Evolutionary conservation across 352 stramenopile species (phyloP), one percentile per base, ranked within the genome.

Genomic region (Phytophthora megakarya): DNA sequence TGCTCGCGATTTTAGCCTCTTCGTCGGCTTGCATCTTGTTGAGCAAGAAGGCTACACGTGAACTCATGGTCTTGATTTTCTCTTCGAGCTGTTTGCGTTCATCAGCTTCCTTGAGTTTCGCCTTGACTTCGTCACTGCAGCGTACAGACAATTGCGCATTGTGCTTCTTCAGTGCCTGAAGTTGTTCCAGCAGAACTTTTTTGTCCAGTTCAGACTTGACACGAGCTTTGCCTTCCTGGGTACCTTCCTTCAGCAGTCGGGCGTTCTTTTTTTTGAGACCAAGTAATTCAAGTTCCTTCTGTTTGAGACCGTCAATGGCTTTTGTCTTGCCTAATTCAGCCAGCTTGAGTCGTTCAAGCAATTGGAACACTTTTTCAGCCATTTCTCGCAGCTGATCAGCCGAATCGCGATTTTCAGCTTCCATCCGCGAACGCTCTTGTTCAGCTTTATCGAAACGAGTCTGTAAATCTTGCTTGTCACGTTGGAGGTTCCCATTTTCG

Each of bases 1-100:
- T 94, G 32, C 83, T 88, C 49, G 96, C 90, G 40, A 97, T 90
- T 54, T 95, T 97, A 40, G 88, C 89, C 60, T 98, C 96, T 72
- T 98, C 95, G 60, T 98, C 95, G 10, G 88, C 91, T 62, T 99
- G 94, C 81, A 99, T 97, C 67, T 98, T 98, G 78, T 98, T 98
- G 44, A 99, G 87, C 33, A 99, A 57, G 67, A 98, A 98, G 16
- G 88, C 88, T 3, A 98, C 76, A 5, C 96, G 91, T 0, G 91
- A 88, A 60, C 93, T 96, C 69, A 98, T 87, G 13, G 91, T 98
- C 48, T 89, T 87, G 54, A 98, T 70, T 67, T 98, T 99, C 49
- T 98, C 95, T 35, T 98, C 87, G 0, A 97, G 83, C n/a, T 90
- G 83, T 28, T 97, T 97, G 26, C 89, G 77, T 43, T 97, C 86